Evolutionary conservation across 306 rosid species (phyloP).

Genomic region (Potentilla sterilis): DNA sequence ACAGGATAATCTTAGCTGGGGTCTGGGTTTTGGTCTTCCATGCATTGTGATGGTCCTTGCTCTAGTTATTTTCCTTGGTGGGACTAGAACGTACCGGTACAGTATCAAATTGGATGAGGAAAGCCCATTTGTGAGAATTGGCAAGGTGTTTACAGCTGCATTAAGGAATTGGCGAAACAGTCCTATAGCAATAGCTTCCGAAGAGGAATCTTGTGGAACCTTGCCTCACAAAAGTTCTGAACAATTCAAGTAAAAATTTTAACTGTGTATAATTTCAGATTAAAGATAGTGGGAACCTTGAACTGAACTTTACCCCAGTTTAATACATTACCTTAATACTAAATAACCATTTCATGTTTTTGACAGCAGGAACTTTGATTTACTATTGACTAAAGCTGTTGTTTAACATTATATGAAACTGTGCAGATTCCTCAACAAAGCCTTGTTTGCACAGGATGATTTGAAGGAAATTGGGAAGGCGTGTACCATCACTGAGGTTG

Average conservation of each 20-base stretch:
- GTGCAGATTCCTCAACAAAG: constrained; percentile 48
- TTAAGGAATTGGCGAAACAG: constrained; percentile 27
- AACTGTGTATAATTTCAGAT: background rate
- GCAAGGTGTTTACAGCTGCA: constrained; percentile 39
- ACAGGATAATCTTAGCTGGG: constrained; percentile 47
- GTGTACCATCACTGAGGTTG: constrained; percentile 35
- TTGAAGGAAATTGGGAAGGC: constrained; percentile 17
- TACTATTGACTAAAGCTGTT: too few species aligned
- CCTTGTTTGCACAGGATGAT: constrained; percentile 34
- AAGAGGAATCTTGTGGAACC: constrained; percentile 33
- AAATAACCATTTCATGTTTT: background rate
- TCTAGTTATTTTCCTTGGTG: constrained; percentile 26
- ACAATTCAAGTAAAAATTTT: constrained; percentile 28
- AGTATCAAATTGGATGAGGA: constrained; percentile 13
- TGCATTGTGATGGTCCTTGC: constrained; percentile 31
- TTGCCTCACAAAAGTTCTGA: constrained; percentile 27
- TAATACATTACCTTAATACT: too few species aligned
- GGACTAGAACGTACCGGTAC: constrained; percentile 33
- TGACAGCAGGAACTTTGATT: background rate
- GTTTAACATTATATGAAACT: background rate
- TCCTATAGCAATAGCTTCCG: constrained; percentile 10
- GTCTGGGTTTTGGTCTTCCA: constrained; percentile 39
- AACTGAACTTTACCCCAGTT: too few species aligned
- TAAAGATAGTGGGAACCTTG: background rate
- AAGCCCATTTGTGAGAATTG: constrained; percentile 45